phyloP scores from a whole-genome alignment of 1,284 basidiomycete genomes.

The Gomphus bonarii region DNA sequence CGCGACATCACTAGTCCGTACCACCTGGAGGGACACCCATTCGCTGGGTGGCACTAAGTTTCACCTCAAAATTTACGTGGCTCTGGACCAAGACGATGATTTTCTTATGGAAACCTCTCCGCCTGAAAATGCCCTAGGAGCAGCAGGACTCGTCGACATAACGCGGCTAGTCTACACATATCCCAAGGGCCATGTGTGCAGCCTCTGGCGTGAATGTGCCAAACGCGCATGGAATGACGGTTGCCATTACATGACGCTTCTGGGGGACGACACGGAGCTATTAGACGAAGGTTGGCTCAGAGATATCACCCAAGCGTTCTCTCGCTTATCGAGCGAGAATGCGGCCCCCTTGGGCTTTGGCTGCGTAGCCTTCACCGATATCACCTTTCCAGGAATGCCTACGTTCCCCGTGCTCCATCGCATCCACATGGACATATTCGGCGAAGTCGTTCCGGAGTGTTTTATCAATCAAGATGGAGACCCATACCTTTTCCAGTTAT shows the following conservation, averaged over 20 bases:
- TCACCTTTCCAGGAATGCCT: constrained; percentile 47
- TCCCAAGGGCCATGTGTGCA: constrained; percentile 39
- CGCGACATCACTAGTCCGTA: constrained; percentile 31
- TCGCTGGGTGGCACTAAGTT: constrained; percentile 25
- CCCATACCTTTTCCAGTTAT: constrained; percentile 48
- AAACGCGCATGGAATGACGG: constrained; percentile 34
- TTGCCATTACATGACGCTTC: constrained; percentile 42
- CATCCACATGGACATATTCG: constrained; percentile 48
- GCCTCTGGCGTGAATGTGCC: constrained; percentile 43
- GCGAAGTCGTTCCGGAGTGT: constrained; percentile 36
- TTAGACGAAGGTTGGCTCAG: constrained; percentile 44
- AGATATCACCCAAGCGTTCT: constrained; percentile 29
- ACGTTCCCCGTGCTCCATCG: constrained; percentile 48
- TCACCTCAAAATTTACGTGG: constrained; percentile 37
- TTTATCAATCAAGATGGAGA: constrained; percentile 54
- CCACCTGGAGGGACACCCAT: constrained; percentile 36
- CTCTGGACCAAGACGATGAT: constrained; percentile 39
- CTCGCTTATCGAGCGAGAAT: constrained; percentile 21
- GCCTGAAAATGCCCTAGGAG: constrained; percentile 27
- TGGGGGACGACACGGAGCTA: constrained; percentile 45
- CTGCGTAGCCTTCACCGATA: constrained; percentile 47
- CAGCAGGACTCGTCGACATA: constrained; percentile 28
- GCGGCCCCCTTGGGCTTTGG: constrained; percentile 37
- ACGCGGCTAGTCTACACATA: constrained; percentile 26
- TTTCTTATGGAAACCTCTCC: constrained; percentile 29